Conservation (phyloP, 106 monocot species). For the Allium cepa region DNA sequence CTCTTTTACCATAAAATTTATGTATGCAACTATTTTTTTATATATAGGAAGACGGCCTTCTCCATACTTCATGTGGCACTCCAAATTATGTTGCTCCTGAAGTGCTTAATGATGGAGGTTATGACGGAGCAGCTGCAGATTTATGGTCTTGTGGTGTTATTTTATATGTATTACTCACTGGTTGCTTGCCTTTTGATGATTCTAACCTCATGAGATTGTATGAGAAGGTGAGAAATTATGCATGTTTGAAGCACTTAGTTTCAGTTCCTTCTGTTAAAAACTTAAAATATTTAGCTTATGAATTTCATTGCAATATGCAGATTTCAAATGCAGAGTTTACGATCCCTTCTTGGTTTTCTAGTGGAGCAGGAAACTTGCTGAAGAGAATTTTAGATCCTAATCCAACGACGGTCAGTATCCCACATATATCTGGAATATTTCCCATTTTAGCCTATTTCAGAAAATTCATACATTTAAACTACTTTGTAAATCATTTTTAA, state of each 20-base stretch:
- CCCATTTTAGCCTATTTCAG: not conserved
- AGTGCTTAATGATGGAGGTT: constrained; percentile 68
- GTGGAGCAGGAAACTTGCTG: constrained; percentile 54
- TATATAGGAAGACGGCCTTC: constrained; percentile 16
- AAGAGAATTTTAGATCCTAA: constrained; percentile 78
- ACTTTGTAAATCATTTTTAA: not conserved
- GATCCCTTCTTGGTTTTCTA: constrained; percentile 70
- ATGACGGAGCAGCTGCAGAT: constrained; percentile 84
- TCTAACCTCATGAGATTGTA: constrained; percentile 66
- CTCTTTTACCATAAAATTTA: not conserved
- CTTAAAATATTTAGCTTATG: not conserved
- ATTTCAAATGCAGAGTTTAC: constrained; percentile 67
- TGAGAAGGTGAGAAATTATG: constrained; percentile 45
- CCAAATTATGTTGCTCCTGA: constrained; percentile 28
- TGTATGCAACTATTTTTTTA: constrained; percentile 5
- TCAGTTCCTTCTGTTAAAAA: not conserved
- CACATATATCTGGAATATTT: not conserved
- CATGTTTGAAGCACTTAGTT: not conserved
- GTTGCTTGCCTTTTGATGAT: constrained; percentile 95
- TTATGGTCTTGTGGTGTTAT: constrained; percentile 93
- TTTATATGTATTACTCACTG: constrained; percentile 79
- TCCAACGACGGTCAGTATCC: constrained; percentile 52
- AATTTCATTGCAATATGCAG: constrained; percentile 27
- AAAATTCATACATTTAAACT: not conserved
- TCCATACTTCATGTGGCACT: constrained; percentile 26